Conservation (phyloP, 768 basidiomycete species). For the Boletus subparvulus region DNA sequence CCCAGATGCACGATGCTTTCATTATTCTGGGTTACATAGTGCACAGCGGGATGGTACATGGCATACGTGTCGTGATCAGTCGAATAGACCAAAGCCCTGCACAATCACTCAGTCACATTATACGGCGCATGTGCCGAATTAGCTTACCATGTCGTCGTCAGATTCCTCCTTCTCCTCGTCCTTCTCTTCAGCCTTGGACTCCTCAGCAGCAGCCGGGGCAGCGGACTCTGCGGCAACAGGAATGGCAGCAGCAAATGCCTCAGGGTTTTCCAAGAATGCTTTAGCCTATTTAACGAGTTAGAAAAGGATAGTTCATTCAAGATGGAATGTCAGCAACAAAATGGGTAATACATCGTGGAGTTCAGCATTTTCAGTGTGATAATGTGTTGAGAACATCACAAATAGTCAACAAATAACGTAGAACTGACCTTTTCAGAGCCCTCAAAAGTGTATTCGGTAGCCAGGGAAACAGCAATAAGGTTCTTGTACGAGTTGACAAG, state of each 20-base stretch:
- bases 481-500: slow-evolving; percentile 99
- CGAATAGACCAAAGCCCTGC: slow-evolving; percentile 93
- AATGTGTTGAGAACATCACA: slow-evolving; percentile 32
- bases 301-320: background rate
- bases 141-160: slow-evolving; percentile 83
- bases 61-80: slow-evolving; percentile 43
- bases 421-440: slow-evolving; percentile 82
- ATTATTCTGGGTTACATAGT: slow-evolving; percentile 25
- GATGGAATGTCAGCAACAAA: slow-evolving; percentile 29
- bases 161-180: slow-evolving; percentile 84
- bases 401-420: background rate
- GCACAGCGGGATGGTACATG: slow-evolving; percentile 14
- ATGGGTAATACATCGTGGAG: slow-evolving; percentile 40
- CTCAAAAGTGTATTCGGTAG: slow-evolving; percentile 93
- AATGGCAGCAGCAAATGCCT: slow-evolving; percentile 89
- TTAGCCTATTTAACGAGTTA: slow-evolving; percentile 61
- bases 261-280: slow-evolving; percentile 96
- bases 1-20: slow-evolving; percentile 10
- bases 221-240: slow-evolving; percentile 54
- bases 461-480: slow-evolving; percentile 82
- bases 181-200: slow-evolving; percentile 65
- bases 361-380: slow-evolving; percentile 89
- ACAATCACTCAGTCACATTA: slow-evolving; percentile 7
- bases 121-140: background rate
- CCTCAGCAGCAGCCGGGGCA: slow-evolving; percentile 55